Percentiles rank a stretch among this genome's conserved stretches.
phyloP scores from a whole-genome alignment of 495 filamentous ascomycete species.

The Xylaria intraflava region DNA sequence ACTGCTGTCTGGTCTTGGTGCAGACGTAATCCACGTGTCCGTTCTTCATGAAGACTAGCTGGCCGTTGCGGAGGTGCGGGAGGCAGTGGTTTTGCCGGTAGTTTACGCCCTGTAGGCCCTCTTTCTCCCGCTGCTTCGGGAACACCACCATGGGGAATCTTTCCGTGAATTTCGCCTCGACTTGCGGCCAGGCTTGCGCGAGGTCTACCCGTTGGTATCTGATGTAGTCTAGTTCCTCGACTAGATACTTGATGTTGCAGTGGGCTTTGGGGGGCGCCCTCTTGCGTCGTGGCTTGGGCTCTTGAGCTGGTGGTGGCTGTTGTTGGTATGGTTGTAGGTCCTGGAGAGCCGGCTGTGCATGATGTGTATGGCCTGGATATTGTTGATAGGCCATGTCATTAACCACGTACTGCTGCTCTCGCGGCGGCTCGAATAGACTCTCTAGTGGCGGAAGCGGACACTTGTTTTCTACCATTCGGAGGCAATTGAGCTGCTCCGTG shows the following conservation, averaged over 20 bases:
- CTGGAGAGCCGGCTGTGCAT: slow-evolving; percentile 8
- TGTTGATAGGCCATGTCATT: not conserved
- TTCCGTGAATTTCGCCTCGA: slow-evolving; percentile 20
- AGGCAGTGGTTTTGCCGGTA: slow-evolving; percentile 33
- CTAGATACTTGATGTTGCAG: slow-evolving; percentile 28
- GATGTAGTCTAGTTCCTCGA: slow-evolving; percentile 30
- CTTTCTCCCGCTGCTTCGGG: slow-evolving; percentile 11
- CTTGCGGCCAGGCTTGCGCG: slow-evolving; percentile 26
- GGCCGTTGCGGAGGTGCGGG: slow-evolving; percentile 16
- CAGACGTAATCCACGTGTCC: slow-evolving; percentile 12
- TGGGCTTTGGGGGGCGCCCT: slow-evolving; percentile 8
- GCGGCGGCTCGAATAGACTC: not conserved
- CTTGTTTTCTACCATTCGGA: slow-evolving; percentile 6
- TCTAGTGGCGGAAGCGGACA: slow-evolving; percentile 14
- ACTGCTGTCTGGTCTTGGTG: slow-evolving; percentile 11
- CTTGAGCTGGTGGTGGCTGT: not conserved
- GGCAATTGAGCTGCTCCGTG: slow-evolving; percentile 16
- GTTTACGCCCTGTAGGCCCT: slow-evolving; percentile 31
- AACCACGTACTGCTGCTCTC: not conserved
- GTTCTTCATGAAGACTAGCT: slow-evolving; percentile 20
- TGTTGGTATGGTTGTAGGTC: slow-evolving; percentile 1
- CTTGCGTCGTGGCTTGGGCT: not conserved
- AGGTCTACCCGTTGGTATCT: slow-evolving; percentile 32
- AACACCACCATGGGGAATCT: slow-evolving; percentile 22
- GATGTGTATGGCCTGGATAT: not conserved